These are phyloP conservation scores for Suillus lakei DNA, from an alignment of 768 basidiomycete species.

Conservation along the genomic window DNA sequence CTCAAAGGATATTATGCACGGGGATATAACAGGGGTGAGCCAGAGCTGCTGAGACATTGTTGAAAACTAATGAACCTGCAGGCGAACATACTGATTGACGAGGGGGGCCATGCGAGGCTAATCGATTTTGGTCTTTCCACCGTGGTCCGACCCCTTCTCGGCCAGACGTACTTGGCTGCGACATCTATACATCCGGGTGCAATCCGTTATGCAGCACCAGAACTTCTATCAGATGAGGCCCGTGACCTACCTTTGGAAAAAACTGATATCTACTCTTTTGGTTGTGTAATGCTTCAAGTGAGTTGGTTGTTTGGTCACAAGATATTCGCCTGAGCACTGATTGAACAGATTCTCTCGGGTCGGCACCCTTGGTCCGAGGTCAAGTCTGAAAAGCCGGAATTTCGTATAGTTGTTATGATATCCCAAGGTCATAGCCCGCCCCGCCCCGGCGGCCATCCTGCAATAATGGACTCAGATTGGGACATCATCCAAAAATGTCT, in stretches of 20 bases:
- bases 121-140: not conserved
- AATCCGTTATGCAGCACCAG: constrained; percentile 7
- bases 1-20: not conserved
- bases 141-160: not conserved
- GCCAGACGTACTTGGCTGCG: not conserved
- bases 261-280: constrained; percentile 6
- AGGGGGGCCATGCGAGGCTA: not conserved
- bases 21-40: constrained; percentile 4
- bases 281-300: not conserved
- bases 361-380: not conserved
- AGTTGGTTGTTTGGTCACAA: not conserved
- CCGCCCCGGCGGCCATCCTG: not conserved
- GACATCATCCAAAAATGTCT: not conserved
- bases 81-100: not conserved
- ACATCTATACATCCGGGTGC: not conserved
- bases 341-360: constrained; percentile 3
- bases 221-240: not conserved
- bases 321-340: too few species aligned
- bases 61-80: not conserved
- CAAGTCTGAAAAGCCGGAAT: not conserved
- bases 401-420: not conserved
- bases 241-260: not conserved
- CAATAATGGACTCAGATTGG: not conserved
- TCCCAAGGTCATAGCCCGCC: not conserved
- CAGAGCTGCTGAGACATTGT: not conserved